Percentiles rank a stretch among this genome's conserved stretches.
Evolutionary conservation across 768 basidiomycete genomes (phyloP).

Genomic region (Trametes elegans): DNA sequence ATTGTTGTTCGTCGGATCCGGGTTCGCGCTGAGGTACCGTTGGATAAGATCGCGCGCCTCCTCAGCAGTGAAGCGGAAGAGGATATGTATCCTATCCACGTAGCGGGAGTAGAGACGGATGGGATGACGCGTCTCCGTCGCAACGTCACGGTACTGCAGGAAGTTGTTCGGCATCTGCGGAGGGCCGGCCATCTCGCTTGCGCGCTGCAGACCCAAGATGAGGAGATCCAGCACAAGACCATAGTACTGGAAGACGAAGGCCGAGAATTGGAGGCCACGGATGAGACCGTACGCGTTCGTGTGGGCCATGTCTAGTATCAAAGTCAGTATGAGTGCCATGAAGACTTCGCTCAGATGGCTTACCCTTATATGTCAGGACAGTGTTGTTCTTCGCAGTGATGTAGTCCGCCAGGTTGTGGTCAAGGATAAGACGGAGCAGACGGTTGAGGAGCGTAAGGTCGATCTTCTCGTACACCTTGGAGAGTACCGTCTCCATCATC

Average conservation of each 20-base stretch:
- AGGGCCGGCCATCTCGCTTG: slow-evolving; percentile 98
- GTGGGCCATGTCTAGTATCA: slow-evolving; percentile 80
- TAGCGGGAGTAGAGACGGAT: slow-evolving; percentile 97
- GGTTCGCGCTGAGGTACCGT: slow-evolving; percentile 94
- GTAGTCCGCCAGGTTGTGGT: slow-evolving; percentile 98
- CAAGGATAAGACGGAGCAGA: slow-evolving; percentile 91
- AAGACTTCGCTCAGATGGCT: background rate
- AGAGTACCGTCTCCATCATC: slow-evolving; percentile 97
- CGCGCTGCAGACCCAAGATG: slow-evolving; percentile 95
- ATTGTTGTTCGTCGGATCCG: slow-evolving; percentile 98
- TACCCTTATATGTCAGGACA: slow-evolving; percentile 85
- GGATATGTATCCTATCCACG: slow-evolving; percentile 90
- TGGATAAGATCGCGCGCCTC: slow-evolving; percentile 98
- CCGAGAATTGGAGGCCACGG: slow-evolving; percentile 96
- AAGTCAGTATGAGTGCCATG: background rate
- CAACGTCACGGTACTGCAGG: slow-evolving; percentile 92
- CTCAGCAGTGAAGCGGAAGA: slow-evolving; percentile 97
- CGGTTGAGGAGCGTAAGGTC: slow-evolving; percentile 95
- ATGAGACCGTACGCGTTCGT: slow-evolving; percentile 97
- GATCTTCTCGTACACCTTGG: slow-evolving; percentile 99
- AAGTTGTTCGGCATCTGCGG: slow-evolving; percentile 98
- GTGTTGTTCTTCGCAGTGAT: slow-evolving; percentile 99
- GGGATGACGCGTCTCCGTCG: slow-evolving; percentile 96
- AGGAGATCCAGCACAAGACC: slow-evolving; percentile 94
- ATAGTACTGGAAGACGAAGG: slow-evolving; percentile 99